A percentile compares a stretch with the other conserved stretches of the same genome.
Conservation (phyloP, 441 rosid species). For the Theobroma grandiflorum region DNA sequence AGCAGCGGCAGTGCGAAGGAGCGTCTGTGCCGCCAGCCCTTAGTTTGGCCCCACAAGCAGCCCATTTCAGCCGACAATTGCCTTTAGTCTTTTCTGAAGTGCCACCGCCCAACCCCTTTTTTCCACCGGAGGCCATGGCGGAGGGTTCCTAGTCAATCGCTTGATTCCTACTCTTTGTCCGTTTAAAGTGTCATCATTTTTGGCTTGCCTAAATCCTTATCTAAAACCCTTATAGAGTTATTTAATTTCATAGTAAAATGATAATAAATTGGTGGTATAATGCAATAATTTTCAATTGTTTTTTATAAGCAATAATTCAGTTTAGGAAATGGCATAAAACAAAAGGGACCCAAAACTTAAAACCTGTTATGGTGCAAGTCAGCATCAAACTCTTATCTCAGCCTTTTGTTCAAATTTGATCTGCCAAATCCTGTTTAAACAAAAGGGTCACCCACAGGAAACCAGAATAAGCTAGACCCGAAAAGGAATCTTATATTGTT, state of each 20-base stretch:
- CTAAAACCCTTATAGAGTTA: not conserved
- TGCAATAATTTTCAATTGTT: slow-evolving; percentile 12
- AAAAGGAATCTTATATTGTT: slow-evolving; percentile 35
- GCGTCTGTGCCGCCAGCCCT: slow-evolving; percentile 43
- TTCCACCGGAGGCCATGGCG: not conserved
- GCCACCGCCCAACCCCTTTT: slow-evolving; percentile 28
- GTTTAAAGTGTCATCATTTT: not conserved
- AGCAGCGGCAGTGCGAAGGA: slow-evolving; percentile 30
- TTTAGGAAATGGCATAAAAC: slow-evolving; percentile 13
- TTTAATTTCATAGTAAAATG: not conserved
- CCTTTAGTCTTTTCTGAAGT: slow-evolving; percentile 24
- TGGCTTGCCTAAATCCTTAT: not conserved
- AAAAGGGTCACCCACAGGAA: slow-evolving; percentile 33
- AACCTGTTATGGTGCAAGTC: slow-evolving; percentile 30
- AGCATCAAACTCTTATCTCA: slow-evolving; percentile 39
- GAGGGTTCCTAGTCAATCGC: not conserved
- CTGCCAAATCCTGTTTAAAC: slow-evolving; percentile 22
- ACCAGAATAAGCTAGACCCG: slow-evolving; percentile 10
- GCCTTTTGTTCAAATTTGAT: slow-evolving; percentile 42
- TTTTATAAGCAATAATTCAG: slow-evolving; percentile 25
- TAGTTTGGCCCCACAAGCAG: slow-evolving; percentile 33
- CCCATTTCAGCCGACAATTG: slow-evolving; percentile 47
- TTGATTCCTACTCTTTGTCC: not conserved
- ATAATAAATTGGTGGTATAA: not conserved
- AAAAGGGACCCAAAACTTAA: slow-evolving; percentile 32